phyloP scores from a whole-genome alignment of 2,329 filamentous ascomycete genomes.

The Rutstroemia sp. region DNA sequence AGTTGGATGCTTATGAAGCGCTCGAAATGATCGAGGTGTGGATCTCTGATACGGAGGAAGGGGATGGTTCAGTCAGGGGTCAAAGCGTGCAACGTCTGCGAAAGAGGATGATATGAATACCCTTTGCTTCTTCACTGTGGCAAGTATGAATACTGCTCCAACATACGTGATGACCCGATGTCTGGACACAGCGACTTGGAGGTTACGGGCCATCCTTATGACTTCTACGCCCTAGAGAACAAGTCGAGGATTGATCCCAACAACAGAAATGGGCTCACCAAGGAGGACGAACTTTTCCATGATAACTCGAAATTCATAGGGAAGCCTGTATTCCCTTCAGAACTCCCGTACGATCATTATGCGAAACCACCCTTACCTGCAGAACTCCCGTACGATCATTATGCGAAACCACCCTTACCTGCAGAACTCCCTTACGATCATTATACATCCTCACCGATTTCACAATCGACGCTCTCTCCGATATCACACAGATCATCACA shows the following conservation, averaged over 20 bases:
- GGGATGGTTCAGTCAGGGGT: too few species aligned
- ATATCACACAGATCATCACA: constrained; percentile 1
- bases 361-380: not conserved
- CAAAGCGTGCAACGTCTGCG: not conserved
- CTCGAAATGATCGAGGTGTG: constrained; percentile 1
- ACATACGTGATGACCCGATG: constrained; percentile 4
- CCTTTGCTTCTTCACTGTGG: not conserved
- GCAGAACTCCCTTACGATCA: not conserved
- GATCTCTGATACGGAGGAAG: not conserved
- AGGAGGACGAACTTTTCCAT: not conserved
- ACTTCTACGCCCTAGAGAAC: not conserved
- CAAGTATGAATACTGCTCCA: not conserved
- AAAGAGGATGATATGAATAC: not conserved
- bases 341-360: not conserved
- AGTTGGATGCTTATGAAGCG: not conserved
- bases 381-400: constrained; percentile 1
- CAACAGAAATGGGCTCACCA: not conserved
- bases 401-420: not conserved
- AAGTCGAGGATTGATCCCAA: not conserved
- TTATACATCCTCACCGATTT: not conserved
- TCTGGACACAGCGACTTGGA: constrained; percentile 2
- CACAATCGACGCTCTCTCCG: not conserved
- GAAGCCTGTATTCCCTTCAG: not conserved
- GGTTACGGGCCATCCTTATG: constrained; percentile 1
- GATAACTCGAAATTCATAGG: constrained; percentile 3